Conservation (phyloP, 768 basidiomycete genomes). For the Pholiota microspora region DNA sequence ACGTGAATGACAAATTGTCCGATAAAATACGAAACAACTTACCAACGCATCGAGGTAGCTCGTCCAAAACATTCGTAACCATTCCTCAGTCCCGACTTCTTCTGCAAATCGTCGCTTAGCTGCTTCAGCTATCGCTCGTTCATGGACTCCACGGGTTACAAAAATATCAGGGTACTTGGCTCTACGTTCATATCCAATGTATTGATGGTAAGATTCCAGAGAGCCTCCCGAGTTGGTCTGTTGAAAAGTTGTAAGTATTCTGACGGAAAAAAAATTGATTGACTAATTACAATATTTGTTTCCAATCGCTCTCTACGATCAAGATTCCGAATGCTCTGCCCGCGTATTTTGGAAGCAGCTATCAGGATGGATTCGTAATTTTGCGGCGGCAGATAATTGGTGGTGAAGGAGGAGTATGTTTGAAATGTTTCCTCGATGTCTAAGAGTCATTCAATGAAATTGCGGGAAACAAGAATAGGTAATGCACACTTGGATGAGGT, state of each 20-base stretch:
- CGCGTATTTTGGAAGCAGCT: constrained; percentile 70
- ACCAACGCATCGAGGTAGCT: constrained; percentile 74
- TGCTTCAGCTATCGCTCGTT: constrained; percentile 74
- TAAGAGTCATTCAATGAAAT: constrained; percentile 25
- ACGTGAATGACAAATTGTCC: neutral
- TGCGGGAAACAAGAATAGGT: neutral
- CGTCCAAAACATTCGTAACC: constrained; percentile 66
- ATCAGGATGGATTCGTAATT: constrained; percentile 80
- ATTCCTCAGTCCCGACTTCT: constrained; percentile 55
- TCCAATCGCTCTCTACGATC: constrained; percentile 66
- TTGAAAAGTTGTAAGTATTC: neutral
- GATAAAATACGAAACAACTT: constrained; percentile 17
- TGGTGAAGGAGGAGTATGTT: constrained; percentile 87
- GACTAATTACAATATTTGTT: constrained; percentile 45
- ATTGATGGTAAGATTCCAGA: constrained; percentile 59
- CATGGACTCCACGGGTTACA: constrained; percentile 58
- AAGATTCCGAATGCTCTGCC: constrained; percentile 56
- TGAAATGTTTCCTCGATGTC: constrained; percentile 81
- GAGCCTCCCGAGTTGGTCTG: constrained; percentile 41
- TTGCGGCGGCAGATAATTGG: constrained; percentile 66
- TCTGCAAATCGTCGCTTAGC: constrained; percentile 55
- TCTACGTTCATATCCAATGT: constrained; percentile 61
- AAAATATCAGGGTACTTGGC: constrained; percentile 57
- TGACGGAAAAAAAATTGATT: neutral
- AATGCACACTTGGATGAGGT: constrained; percentile 65